Conservation (phyloP, 805 yeast species). For the Scheffersomyces spartinae region DNA sequence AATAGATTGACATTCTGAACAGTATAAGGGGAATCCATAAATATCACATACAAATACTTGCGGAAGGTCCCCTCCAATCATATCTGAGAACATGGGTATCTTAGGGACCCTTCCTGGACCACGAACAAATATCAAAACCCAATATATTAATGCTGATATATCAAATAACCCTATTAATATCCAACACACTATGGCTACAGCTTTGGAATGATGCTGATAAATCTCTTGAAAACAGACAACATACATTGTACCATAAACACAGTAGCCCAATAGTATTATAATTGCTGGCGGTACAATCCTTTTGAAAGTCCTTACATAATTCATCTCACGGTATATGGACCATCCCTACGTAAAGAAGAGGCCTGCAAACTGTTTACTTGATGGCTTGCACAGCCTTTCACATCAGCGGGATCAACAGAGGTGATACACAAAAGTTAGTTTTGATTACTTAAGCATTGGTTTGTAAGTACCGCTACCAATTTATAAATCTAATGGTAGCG, state of each 20-base stretch:
- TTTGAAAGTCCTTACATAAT: no score
- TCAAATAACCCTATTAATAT: slow-evolving; percentile 15
- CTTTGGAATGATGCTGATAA: slow-evolving; percentile 9
- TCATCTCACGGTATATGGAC: no score
- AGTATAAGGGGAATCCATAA: slow-evolving; percentile 70
- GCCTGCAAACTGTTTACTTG: no score
- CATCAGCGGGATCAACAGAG: no score
- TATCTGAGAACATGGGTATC: slow-evolving; percentile 19
- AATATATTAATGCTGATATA: slow-evolving; percentile 17
- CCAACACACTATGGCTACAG: slow-evolving; percentile 20
- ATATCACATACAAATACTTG: slow-evolving; percentile 53
- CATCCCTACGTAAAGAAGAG: no score
- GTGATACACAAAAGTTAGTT: no score
- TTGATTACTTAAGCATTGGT: no score
- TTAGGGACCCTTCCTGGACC: slow-evolving; percentile 49
- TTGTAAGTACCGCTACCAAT: no score
- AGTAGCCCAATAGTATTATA: slow-evolving; percentile 3
- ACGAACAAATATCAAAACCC: slow-evolving; percentile 31
- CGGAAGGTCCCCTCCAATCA: slow-evolving; percentile 32
- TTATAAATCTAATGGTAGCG: no score
- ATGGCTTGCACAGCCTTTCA: no score
- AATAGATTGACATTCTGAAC: slow-evolving; percentile 52
- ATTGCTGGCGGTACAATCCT: not conserved
- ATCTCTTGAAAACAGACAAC: slow-evolving; percentile 16
- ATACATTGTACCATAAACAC: slow-evolving; percentile 8